Evolutionary conservation across 2,329 filamentous ascomycete species (phyloP).

Genomic region (Colletotrichum lentis): DNA sequence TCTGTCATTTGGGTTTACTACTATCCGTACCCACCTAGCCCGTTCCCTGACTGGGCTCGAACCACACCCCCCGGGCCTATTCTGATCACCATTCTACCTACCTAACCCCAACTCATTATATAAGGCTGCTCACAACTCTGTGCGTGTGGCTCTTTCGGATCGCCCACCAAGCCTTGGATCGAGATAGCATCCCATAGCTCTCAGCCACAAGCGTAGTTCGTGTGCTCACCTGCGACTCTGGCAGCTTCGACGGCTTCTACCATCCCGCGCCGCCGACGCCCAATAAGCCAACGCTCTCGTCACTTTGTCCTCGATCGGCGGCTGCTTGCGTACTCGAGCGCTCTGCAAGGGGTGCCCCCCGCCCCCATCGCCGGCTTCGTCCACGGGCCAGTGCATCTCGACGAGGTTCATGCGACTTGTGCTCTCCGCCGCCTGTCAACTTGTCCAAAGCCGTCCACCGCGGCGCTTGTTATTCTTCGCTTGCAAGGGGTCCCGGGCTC

Average conservation of each 20-base stretch:
- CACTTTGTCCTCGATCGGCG: conserved; percentile 15
- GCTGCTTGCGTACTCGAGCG: conserved; percentile 26
- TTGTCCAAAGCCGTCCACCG: conserved; percentile 3
- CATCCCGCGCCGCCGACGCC: conserved; percentile 23
- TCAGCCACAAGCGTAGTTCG: conserved; percentile 32
- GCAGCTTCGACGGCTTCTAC: conserved; percentile 27
- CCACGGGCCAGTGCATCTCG: neutral
- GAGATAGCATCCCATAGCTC: conserved; percentile 10
- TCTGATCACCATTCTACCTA: neutral
- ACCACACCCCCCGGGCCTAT: neutral
- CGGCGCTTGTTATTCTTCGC: conserved; percentile 27
- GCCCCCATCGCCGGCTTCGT: conserved; percentile 23
- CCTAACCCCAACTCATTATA: neutral
- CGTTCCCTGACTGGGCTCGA: neutral
- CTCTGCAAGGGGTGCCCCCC: conserved; percentile 13
- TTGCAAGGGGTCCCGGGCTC: conserved; percentile 32
- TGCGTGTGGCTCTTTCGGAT: neutral
- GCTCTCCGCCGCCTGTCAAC: conserved; percentile 24
- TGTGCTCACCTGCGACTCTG: conserved; percentile 32
- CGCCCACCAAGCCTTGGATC: conserved; percentile 14
- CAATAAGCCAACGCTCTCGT: neutral
- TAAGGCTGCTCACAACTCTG: neutral
- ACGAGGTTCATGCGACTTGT: conserved; percentile 30
- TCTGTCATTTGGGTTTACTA: neutral
- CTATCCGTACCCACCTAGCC: neutral